A percentile compares a stretch with the other conserved stretches of the same genome.
Evolutionary conservation across 2,329 filamentous ascomycete genomes (phyloP).

Genomic region (Purpureocillium lavendulum): DNA sequence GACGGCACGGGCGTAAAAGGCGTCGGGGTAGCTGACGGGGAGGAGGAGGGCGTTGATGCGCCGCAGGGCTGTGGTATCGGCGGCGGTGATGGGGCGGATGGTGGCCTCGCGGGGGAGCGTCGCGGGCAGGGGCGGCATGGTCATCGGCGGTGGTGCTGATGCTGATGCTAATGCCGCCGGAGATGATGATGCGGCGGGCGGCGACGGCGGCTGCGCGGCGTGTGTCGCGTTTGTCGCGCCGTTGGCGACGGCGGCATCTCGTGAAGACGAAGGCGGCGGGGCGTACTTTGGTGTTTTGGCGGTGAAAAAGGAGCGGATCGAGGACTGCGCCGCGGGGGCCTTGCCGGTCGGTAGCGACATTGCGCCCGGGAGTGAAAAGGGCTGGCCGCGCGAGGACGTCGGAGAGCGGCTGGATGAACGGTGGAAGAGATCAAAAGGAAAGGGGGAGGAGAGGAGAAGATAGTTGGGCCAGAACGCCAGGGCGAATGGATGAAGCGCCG

Average conservation of each 20-base stretch:
- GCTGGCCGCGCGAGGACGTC: background rate
- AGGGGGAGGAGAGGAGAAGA: no score
- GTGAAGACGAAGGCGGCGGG: constrained; percentile 19
- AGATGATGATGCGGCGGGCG: no score
- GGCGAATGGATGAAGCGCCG: no score
- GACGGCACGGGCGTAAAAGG: constrained; percentile 50
- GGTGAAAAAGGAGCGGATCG: constrained; percentile 56
- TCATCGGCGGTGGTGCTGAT: no score
- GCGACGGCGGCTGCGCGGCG: no score
- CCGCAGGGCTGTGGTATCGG: constrained; percentile 49
- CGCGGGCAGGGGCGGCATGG: constrained; percentile 17
- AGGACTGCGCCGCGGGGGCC: constrained; percentile 36
- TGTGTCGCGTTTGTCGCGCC: no score
- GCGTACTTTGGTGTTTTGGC: constrained; percentile 32
- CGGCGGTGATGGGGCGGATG: constrained; percentile 40
- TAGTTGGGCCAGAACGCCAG: no score
- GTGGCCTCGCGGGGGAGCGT: constrained; percentile 37
- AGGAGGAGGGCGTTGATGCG: constrained; percentile 59
- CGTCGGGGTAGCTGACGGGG: constrained; percentile 54
- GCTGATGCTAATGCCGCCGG: no score
- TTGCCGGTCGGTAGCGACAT: constrained; percentile 32
- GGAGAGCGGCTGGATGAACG: background rate
- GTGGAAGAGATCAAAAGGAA: background rate
- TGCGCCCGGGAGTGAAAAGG: constrained; percentile 5
- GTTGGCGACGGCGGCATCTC: constrained; percentile 13